A percentile compares a stretch with the other conserved stretches of the same genome.
phyloP scores from a whole-genome alignment of 2,329 filamentous ascomycete species.

The Thelonectria discophora region DNA sequence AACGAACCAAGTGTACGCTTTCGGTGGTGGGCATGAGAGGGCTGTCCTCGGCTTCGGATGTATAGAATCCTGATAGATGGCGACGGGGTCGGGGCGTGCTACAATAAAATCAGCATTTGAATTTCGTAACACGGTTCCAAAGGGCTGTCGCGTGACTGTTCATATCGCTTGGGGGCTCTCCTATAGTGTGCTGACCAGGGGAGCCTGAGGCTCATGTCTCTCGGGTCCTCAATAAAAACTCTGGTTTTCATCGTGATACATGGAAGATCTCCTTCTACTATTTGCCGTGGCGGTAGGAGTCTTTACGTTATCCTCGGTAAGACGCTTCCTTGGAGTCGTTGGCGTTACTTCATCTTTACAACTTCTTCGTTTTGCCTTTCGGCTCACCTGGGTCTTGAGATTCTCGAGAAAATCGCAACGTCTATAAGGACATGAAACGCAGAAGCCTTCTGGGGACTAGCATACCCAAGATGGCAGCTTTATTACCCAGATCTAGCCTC shows the following conservation, averaged over 20 bases:
- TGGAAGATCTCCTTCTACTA: too few species aligned
- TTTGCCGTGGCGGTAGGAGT: too few species aligned
- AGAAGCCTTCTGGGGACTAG: background rate
- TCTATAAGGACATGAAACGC: background rate
- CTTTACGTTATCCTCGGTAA: background rate
- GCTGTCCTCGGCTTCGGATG: background rate
- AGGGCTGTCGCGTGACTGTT: background rate
- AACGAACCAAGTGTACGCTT: background rate
- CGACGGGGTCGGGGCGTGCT: slow-evolving; percentile 19
- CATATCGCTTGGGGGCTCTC: background rate
- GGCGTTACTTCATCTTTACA: background rate
- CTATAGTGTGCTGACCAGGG: background rate
- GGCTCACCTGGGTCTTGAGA: background rate
- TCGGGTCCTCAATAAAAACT: background rate
- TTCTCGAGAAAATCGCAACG: background rate
- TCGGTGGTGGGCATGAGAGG: background rate
- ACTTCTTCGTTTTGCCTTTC: too few species aligned
- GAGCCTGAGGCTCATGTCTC: background rate
- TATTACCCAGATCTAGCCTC: too few species aligned
- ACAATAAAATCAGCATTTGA: background rate
- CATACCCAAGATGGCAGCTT: background rate
- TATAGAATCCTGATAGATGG: slow-evolving; percentile 22
- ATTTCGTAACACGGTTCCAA: background rate
- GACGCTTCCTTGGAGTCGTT: background rate
- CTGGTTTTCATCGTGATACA: too few species aligned